phyloP scores from a whole-genome alignment of 768 basidiomycete species.

The Suillus occidentalis region DNA sequence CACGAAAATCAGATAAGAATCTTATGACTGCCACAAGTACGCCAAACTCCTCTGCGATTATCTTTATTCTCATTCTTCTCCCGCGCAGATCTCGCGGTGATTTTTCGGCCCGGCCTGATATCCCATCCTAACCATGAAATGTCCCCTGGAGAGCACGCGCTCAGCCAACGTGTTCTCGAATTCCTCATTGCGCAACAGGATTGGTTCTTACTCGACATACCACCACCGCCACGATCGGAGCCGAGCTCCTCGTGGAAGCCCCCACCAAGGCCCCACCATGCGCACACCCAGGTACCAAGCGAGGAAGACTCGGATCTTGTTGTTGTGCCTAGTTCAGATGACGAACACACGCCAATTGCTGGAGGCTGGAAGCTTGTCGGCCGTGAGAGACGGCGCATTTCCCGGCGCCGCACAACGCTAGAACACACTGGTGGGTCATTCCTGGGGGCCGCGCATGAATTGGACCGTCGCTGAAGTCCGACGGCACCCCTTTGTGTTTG shows the following conservation, averaged over 20 bases:
- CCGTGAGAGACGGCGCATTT: conserved; percentile 41
- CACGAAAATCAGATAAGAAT: conserved; percentile 87
- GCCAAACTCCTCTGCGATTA: conserved; percentile 31
- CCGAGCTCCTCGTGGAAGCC: conserved; percentile 31
- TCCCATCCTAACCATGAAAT: conserved; percentile 88
- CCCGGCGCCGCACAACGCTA: conserved; percentile 58
- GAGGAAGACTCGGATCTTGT: conserved; percentile 48
- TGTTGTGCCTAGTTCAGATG: conserved; percentile 45
- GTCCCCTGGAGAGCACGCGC: conserved; percentile 79
- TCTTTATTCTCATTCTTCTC: conserved; percentile 1
- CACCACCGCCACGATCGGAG: conserved; percentile 56
- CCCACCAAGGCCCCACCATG: conserved; percentile 12
- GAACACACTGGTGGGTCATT: conserved; percentile 38
- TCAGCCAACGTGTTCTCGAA: conserved; percentile 89
- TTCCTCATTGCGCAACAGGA: conserved; percentile 97
- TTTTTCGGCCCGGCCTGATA: conserved; percentile 94
- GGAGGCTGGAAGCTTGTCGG: conserved; percentile 58
- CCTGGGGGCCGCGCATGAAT: conserved; percentile 33
- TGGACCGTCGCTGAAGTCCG: conserved; percentile 26
- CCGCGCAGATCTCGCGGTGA: conserved; percentile 83
- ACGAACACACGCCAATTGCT: conserved; percentile 43
- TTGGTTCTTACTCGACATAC: conserved; percentile 88
- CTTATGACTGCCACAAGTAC: conserved; percentile 93
- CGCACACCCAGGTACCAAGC: conserved; percentile 12
- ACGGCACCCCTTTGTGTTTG: conserved; percentile 12